Evolutionary conservation across 2,329 filamentous ascomycete genomes (phyloP), one percentile per base, ranked within the genome.

Genomic region (Aspergillus tubingensis): DNA sequence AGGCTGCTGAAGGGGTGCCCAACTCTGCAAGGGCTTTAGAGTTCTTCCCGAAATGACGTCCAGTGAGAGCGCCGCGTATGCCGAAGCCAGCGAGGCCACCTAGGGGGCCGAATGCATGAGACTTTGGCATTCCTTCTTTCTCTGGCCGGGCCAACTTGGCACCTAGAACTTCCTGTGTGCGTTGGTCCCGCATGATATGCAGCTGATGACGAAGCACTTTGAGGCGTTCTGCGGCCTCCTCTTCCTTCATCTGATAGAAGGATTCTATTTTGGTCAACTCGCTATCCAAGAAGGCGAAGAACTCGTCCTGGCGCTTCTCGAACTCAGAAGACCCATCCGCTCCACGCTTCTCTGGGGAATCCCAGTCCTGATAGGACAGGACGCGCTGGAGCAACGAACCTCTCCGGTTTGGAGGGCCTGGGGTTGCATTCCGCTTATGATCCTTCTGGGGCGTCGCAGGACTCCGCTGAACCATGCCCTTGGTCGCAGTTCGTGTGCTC

Each of bases 191-290:
- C 92, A 98, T 96, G 68, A 96, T 90, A 72, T 96, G 93, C 32
- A 99, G 82, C 74, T 99, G 95, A 54, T 92, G 87, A 44, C 91
- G 86, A 50, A 99, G 81, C 3, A 89, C 75, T 0, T 81, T 79
- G 23, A 97, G 79, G 2, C 93, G 86, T 57, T 88, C 80, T 0
- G 87, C 89, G 0, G 94, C 91, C 72, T 97, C 91, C 27, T 91
- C 85, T 72, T 99, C 95, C 72, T 97, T 97, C 66, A 86, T 80
- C 67, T 86, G 88, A 80, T 98, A 98, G 71, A 99, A 99, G 0
- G 81, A 78, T 72, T 99, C 93, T 10, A 99, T 91, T 77, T 98
- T 99, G n/a, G 88, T 83, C 13, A 99, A 81, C 77, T 99, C 90
- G 8, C 80, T 80, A 68, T 97, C 91, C 56, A 99, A 80, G 70